Base-by-base conservation (phyloP, 228 moss, liverwort and hornwort species). In the Sphagnum fallax region DNA sequence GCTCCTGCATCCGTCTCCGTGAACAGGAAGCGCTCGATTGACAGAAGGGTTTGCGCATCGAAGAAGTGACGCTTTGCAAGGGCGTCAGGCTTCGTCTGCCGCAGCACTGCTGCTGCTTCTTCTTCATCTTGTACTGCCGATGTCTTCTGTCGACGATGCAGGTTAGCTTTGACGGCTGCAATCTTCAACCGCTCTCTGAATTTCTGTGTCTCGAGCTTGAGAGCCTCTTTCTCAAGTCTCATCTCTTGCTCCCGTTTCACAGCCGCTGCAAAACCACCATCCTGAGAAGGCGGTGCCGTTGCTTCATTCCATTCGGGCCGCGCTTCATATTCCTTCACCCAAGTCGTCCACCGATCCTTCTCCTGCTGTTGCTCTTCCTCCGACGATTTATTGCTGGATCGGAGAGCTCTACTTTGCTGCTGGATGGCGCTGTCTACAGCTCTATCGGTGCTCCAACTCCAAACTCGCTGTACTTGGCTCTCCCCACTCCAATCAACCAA, bases 241-340 rank as follows among this genome's bases (percentile, higher is more conserved):
- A 71, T 71, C 71, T 71, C 69, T 48, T 70, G 74, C 5, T 74
- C 11, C 4, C 53, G 52, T 18, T 52, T 47, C 48, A 61, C 63
- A 52, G 74, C 53, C 4, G 60, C 70, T 50, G 48, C 14, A 15
- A 49, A 16, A 5, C 51, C 6, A 2, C 62, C 62, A 52, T 63
- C 6, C 51, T 32, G 32, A 32, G 32, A 32, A 32, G 32, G 32
- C 50, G 5, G 55, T 7, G 3, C 62, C 62, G 50, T 63, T 32
- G 32, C 6, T 12, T 47, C 57, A 64, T 78, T 80, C 86, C 85
- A 85, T 51, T 81, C 85, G 50, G 85, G 82, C 48, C 85, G 64
- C 9, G 85, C 79, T 75, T 86, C 86, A 65, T 86, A 86, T 62
- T 86, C 86, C 65, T 75, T 80, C 4, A 86, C 82, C 86, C 86